Evolutionary conservation across 2,329 filamentous ascomycete species (phyloP), one percentile per base, ranked within the genome.

Genomic region (Arachnomyces sp.): DNA sequence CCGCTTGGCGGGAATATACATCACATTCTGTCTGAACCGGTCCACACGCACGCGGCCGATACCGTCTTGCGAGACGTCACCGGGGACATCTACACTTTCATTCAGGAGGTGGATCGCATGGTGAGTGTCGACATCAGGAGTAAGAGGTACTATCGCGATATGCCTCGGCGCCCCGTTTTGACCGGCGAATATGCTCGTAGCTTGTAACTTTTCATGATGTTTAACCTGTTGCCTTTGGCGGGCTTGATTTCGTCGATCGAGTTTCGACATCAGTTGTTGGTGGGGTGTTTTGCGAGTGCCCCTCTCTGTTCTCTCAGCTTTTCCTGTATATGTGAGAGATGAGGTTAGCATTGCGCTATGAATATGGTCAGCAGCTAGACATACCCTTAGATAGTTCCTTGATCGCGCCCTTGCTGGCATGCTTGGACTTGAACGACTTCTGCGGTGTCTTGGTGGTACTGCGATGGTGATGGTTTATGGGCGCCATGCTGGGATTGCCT

Each of bases 251-350:
- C 87, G 82, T 44, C 92, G 84, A 65, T 95, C 88, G 62, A 98
- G 77, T 67, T 96, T 98, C 44, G 88, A 94, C 86, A 95, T 90
- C 67, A 95, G 79, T 68, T 95, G 87, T 62, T 98, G 92, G 62
- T 95, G 87, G 40, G 86, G 86, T 12, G 90, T 95, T 65, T 86
- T 93, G 57, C 90, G 80, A 53, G 73, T 72, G 45, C 82, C 82
- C 54, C 75, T 78, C 58, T 94, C 85, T 55, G 78, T 69, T 40
- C 73, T 59, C 53, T 80, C 82, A 36, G 90, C 75, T 64, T 92
- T 92, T 59, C 89, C 86, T 92, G 46, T 29, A 43, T 43, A 32
- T 25, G n/a, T 9, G 6, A 7, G n/a, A 38, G n/a, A 25, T 5
- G 21, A 5, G 21, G 21, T 25, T 5, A 25, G 21, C 21, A 9